Conservation (phyloP, 768 basidiomycete genomes). For the Tephrocybe sp. region DNA sequence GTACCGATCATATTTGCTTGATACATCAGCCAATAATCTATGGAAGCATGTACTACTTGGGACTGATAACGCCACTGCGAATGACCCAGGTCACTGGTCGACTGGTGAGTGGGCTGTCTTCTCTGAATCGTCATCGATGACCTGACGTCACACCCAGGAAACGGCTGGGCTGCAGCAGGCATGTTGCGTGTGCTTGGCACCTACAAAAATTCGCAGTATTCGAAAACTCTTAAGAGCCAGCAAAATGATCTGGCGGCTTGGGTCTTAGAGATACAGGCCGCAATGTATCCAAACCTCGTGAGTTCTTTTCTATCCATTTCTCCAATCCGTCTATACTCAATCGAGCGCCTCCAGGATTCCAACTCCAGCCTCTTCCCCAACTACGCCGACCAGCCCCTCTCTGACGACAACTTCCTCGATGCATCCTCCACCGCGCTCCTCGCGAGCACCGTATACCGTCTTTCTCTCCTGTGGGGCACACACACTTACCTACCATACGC, state of each 20-base stretch:
- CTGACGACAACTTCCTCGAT: constrained; percentile 62
- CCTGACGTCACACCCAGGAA: no score
- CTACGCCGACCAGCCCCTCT: constrained; percentile 56
- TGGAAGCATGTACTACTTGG: constrained; percentile 82
- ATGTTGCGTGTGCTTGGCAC: constrained; percentile 83
- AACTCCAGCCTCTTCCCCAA: constrained; percentile 60
- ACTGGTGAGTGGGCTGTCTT: constrained; percentile 49
- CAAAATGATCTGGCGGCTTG: constrained; percentile 61
- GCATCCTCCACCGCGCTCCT: constrained; percentile 73
- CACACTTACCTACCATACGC: constrained; percentile 56
- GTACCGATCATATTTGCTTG: constrained; percentile 66
- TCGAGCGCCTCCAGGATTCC: constrained; percentile 35
- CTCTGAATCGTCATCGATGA: not conserved
- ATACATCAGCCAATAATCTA: constrained; percentile 47
- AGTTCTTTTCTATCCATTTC: constrained; percentile 24
- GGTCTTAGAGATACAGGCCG: constrained; percentile 73
- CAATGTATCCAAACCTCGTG: constrained; percentile 63
- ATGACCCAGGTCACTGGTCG: constrained; percentile 76
- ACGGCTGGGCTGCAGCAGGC: constrained; percentile 88
- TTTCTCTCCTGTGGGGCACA: constrained; percentile 53
- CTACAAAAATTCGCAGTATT: constrained; percentile 61
- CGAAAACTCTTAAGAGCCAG: constrained; percentile 45
- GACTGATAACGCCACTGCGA: constrained; percentile 30
- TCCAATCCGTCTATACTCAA: not conserved
- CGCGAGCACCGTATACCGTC: constrained; percentile 74